A percentile compares a stretch with the other conserved stretches of the same genome.
Evolutionary conservation across 2,329 filamentous ascomycete species (phyloP).

Genomic region (Rosellinia necatrix): DNA sequence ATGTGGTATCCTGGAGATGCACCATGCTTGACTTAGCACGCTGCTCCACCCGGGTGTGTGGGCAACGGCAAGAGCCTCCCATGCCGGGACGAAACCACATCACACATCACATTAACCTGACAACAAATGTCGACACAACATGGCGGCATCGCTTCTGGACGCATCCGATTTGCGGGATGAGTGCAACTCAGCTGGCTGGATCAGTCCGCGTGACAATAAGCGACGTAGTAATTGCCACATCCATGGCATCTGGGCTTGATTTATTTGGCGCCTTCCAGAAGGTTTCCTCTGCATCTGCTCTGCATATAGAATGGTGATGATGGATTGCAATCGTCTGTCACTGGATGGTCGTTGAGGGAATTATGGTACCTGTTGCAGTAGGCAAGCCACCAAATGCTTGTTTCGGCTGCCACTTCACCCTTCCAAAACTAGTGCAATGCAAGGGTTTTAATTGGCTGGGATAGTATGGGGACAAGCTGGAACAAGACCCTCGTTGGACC

Average conservation of each 20-base stretch:
- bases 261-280: conserved; percentile 23
- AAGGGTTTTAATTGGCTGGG: conserved; percentile 12
- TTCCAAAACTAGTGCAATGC: conserved; percentile 9
- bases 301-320: neutral
- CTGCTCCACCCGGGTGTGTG: too few relatives aligned
- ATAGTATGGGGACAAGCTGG: neutral
- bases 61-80: neutral
- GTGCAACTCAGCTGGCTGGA: conserved; percentile 9
- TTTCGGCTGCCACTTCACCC: conserved; percentile 14
- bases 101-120: neutral
- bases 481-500: conserved; percentile 5
- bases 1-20: too few relatives aligned
- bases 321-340: neutral
- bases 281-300: conserved; percentile 7
- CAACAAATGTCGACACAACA: conserved; percentile 12
- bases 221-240: conserved; percentile 11
- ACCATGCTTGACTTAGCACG: too few relatives aligned
- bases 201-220: conserved; percentile 16
- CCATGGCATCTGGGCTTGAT: neutral
- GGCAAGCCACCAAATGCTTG: conserved; percentile 22
- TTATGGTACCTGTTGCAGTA: conserved; percentile 16
- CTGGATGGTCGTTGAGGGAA: conserved; percentile 20
- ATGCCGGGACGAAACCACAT: neutral
- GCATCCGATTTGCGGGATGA: conserved; percentile 21
- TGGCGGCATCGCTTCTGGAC: conserved; percentile 1